Base-by-base conservation (phyloP, 139 green algal species). In the Coelastrella sp. region DNA sequence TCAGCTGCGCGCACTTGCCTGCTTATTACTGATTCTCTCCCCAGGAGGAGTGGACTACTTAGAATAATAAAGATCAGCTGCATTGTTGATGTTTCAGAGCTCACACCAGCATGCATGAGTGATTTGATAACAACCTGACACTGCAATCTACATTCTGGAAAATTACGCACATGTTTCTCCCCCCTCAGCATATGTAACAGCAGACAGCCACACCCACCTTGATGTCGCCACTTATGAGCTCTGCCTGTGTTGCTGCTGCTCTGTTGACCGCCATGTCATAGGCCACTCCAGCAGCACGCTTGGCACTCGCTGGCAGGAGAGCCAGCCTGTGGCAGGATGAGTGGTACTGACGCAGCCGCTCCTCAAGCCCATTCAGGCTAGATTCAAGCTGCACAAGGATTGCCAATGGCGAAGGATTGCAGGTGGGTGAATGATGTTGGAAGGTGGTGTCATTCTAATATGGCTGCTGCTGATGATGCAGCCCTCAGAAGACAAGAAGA, bases 241-340 rank as follows among this genome's bases (percentile, higher is more conserved):
- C 95, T 6, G 84, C 74, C 14, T 90, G 89, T 6, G 87, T 82
- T 19, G 70, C 56, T 17, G 93, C 95, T 7, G 87, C 82, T 0
- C 94, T 82, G 82, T 97, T 93, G 59, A 99, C 78, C 8, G 70
- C 49, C 61, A 98, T 89, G 88, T 98, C 95, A 90, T 95, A 99
- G n/a, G 93, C 92, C 20, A 96, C 82, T 6, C 97, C 97, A 58
- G 92, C 93, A 0, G 97, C 97, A 25, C 96, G 94, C 93, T 99
- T 99, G 82, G 96, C 96, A 25, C 89, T 96, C 1, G 93, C 93
- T 15, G 97, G 97, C 68, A 98, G 92, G 0, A 99, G 92, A 91
- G 96, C 94, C 75, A 99, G 92, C 59, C 94, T 82, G 91, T 97
- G 93, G 19, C 95, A 95, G 25, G 92, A 79, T 82, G 91, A 88